phyloP scores from a whole-genome alignment of 495 filamentous ascomycete genomes.

The Trypethelium eluteriae region DNA sequence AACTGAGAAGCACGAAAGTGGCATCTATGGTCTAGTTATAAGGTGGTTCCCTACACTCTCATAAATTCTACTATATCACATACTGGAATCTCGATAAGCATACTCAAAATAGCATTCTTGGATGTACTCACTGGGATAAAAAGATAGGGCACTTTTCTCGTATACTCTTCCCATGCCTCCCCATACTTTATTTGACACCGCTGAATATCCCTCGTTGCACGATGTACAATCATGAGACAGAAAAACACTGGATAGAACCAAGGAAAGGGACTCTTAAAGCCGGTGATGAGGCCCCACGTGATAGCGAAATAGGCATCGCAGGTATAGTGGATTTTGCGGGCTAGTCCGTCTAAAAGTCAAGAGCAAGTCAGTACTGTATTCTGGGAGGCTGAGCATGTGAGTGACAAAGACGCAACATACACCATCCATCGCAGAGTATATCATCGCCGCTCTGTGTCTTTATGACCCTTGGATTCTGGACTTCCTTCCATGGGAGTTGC shows the following conservation, averaged over 20 bases:
- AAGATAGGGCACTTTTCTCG: constrained; percentile 77
- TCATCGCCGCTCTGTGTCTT: constrained; percentile 67
- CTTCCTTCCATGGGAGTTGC: constrained; percentile 80
- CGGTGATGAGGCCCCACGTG: constrained; percentile 58
- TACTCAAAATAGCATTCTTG: neutral
- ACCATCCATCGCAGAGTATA: constrained; percentile 89
- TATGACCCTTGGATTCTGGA: constrained; percentile 85
- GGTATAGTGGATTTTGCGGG: constrained; percentile 91
- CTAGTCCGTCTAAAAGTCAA: constrained; percentile 53
- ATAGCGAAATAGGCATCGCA: constrained; percentile 80
- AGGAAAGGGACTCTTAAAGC: constrained; percentile 75
- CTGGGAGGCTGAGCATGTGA: neutral
- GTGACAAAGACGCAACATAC: constrained; percentile 36
- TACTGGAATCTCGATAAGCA: neutral
- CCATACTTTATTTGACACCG: constrained; percentile 85
- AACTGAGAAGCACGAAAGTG: neutral
- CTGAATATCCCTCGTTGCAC: constrained; percentile 75
- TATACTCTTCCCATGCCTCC: constrained; percentile 84
- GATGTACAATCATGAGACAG: constrained; percentile 80
- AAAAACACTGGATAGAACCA: constrained; percentile 98
- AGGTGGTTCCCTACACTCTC: too few species aligned
- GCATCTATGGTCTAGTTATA: neutral
- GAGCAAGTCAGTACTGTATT: neutral
- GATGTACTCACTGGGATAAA: constrained; percentile 81
- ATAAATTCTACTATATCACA: neutral